phyloP scores from a whole-genome alignment of 768 basidiomycete genomes.

The Panaeolus cyanescens region DNA sequence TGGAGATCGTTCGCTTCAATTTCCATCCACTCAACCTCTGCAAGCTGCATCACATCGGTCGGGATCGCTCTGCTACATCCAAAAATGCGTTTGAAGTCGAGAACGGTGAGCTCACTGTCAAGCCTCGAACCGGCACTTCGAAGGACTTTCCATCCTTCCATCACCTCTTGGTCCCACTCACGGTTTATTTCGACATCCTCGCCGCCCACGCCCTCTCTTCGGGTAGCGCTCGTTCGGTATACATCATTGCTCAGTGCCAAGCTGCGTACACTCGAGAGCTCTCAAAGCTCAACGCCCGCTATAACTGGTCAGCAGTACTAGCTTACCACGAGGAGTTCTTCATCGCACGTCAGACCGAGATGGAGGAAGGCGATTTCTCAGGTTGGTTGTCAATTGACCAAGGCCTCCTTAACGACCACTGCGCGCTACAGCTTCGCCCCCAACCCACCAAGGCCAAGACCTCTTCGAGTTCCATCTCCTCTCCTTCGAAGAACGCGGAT shows the following conservation, averaged over 20 bases:
- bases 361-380: background rate
- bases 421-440: background rate
- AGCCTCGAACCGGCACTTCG: background rate
- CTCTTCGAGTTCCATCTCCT: no score
- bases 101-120: background rate
- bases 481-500: no score
- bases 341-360: background rate
- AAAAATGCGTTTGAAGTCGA: background rate
- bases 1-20: background rate
- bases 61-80: background rate
- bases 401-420: background rate
- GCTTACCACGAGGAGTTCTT: conserved; percentile 1
- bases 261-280: background rate
- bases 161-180: conserved; percentile 10
- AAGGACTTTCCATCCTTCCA: conserved; percentile 11
- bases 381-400: background rate
- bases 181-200: conserved; percentile 10
- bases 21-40: conserved; percentile 1
- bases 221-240: background rate
- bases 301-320: conserved; percentile 5
- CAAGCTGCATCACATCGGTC: conserved; percentile 4
- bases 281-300: background rate
- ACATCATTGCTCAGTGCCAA: background rate
- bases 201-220: conserved; percentile 2
- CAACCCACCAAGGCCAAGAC: background rate